These are phyloP conservation scores for Perkinsus marinus DNA, from an alignment of 169 alveolate genomes.

Conservation along the genomic window DNA sequence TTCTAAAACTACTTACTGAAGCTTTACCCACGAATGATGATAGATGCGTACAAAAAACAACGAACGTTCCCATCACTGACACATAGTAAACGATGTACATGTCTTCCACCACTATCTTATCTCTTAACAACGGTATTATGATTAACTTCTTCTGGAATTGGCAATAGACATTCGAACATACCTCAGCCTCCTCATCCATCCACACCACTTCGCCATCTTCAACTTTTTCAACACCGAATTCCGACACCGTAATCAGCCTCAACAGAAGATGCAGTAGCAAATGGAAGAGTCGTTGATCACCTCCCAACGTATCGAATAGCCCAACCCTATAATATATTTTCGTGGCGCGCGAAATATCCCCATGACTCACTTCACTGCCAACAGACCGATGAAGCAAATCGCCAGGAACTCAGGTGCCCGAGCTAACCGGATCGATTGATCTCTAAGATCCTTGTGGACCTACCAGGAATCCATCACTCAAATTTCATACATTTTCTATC, in stretches of 20 bases:
- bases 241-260: background rate
- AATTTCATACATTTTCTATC: no score
- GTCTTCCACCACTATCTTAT: no score
- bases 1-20: no score
- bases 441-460: background rate
- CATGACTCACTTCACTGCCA: background rate
- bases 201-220: background rate
- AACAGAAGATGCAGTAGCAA: background rate
- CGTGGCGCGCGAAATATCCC: background rate
- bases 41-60: no score
- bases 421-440: background rate
- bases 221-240: background rate
- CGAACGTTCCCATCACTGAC: no score
- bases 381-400: background rate
- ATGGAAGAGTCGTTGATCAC: background rate
- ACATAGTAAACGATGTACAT: no score
- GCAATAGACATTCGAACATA: no score
- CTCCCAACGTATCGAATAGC: background rate
- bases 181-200: background rate
- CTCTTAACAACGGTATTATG: no score
- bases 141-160: no score
- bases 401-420: background rate
- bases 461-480: background rate
- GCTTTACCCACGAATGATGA: no score
- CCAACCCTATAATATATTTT: background rate